phyloP scores from a whole-genome alignment of 2,329 filamentous ascomycete species.

The Celoporthe dispersa region DNA sequence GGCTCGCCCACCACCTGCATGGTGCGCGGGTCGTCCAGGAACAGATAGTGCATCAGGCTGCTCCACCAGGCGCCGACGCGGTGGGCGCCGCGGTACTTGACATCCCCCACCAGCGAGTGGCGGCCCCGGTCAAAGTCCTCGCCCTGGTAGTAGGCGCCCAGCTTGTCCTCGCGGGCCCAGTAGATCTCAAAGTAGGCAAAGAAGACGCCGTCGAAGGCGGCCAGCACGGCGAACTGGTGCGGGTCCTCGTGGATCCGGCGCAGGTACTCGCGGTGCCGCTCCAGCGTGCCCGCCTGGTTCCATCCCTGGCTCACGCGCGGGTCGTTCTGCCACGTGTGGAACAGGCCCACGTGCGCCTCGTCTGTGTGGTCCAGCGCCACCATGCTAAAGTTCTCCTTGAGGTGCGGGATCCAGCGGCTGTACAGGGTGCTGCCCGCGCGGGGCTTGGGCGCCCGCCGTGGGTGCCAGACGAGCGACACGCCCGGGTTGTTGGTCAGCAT shows the following conservation, averaged over 20 bases:
- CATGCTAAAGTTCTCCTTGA: conserved; percentile 78
- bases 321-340: conserved; percentile 84
- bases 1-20: conserved; percentile 69
- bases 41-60: conserved; percentile 65
- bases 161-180: conserved; percentile 68
- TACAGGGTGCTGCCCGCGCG: conserved; percentile 72
- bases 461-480: conserved; percentile 59
- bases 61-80: conserved; percentile 66
- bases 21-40: conserved; percentile 64
- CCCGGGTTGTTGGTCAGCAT: conserved; percentile 45
- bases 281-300: conserved; percentile 78
- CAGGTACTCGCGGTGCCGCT: conserved; percentile 75
- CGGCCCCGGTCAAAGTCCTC: conserved; percentile 62
- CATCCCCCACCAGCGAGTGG: conserved; percentile 62
- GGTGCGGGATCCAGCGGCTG: conserved; percentile 77
- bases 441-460: conserved; percentile 73
- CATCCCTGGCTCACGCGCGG: conserved; percentile 79
- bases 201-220: conserved; percentile 69
- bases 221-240: conserved; percentile 72
- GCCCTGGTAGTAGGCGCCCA: conserved; percentile 60
- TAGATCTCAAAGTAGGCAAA: conserved; percentile 85
- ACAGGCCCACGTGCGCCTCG: conserved; percentile 67
- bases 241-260: conserved; percentile 70
- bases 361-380: conserved; percentile 71
- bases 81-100: conserved; percentile 63